phyloP scores from a whole-genome alignment of 2,329 filamentous ascomycete genomes.

The Phialemonium atrogriseum region DNA sequence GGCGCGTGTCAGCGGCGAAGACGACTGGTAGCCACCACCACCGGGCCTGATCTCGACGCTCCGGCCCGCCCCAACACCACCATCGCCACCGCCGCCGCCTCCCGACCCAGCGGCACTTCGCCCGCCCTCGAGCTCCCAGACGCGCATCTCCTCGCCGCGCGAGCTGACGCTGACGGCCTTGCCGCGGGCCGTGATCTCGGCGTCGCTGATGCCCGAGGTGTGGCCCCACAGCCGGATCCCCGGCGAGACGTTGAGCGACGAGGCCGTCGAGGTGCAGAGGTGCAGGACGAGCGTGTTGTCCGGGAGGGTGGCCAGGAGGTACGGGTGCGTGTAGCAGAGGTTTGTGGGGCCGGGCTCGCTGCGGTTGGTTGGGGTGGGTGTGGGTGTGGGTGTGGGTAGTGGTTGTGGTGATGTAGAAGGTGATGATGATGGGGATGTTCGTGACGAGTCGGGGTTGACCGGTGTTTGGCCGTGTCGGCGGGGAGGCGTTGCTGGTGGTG shows the following conservation, averaged over 20 bases:
- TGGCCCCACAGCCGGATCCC: constrained; percentile 83
- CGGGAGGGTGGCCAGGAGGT: constrained; percentile 72
- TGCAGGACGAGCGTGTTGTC: constrained; percentile 85
- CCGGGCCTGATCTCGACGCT: constrained; percentile 35
- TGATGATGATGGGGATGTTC: not conserved
- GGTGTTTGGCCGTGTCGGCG: constrained; percentile 6
- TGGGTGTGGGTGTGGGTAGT: not conserved
- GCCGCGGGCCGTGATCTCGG: constrained; percentile 74
- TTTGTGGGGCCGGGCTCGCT: constrained; percentile 44
- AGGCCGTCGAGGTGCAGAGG: constrained; percentile 65
- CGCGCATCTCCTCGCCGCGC: constrained; percentile 68
- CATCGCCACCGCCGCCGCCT: constrained; percentile 7
- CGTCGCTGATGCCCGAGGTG: constrained; percentile 79
- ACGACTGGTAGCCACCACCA: not conserved
- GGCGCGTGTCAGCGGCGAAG: not conserved
- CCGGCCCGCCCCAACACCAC: constrained; percentile 19
- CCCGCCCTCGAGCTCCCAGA: constrained; percentile 88
- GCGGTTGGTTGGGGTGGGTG: constrained; percentile 1
- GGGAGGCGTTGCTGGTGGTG: constrained; percentile 17
- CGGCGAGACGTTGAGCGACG: constrained; percentile 58
- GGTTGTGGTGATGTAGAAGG: constrained; percentile 4
- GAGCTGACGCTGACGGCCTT: constrained; percentile 86
- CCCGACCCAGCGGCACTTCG: too few relatives aligned
- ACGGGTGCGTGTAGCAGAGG: constrained; percentile 70
- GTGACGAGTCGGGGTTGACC: not conserved